Evolutionary conservation across 2,329 filamentous ascomycete species (phyloP).

Genomic region (Bertia moriformis): DNA sequence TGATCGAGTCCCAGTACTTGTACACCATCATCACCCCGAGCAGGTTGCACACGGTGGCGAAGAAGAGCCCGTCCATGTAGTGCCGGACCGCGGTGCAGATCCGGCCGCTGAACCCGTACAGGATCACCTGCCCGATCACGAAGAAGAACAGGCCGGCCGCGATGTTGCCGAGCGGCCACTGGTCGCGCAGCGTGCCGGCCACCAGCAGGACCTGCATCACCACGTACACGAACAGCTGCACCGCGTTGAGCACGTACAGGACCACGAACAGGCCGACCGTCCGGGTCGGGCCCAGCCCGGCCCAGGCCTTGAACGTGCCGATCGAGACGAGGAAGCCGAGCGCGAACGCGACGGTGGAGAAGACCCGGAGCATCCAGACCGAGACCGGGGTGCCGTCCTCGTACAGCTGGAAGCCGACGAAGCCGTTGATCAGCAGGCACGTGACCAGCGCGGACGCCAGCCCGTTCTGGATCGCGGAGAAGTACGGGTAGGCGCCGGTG

Average conservation of each 20-base stretch:
- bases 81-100: slow-evolving; percentile 79
- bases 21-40: slow-evolving; percentile 99
- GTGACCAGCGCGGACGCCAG: slow-evolving; percentile 74
- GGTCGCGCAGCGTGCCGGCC: slow-evolving; percentile 75
- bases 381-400: slow-evolving; percentile 90
- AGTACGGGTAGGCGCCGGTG: slow-evolving; percentile 72
- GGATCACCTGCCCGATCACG: slow-evolving; percentile 75
- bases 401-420: slow-evolving; percentile 95
- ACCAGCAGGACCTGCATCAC: slow-evolving; percentile 81
- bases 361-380: slow-evolving; percentile 76
- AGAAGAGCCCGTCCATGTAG: slow-evolving; percentile 87
- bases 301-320: slow-evolving; percentile 85
- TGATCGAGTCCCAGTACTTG: slow-evolving; percentile 99
- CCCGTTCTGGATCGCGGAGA: slow-evolving; percentile 75
- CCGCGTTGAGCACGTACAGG: slow-evolving; percentile 76
- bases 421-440: slow-evolving; percentile 87
- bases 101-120: slow-evolving; percentile 75
- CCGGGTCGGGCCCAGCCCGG: slow-evolving; percentile 68
- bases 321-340: slow-evolving; percentile 78
- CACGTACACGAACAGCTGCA: slow-evolving; percentile 75
- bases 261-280: slow-evolving; percentile 84
- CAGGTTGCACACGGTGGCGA: slow-evolving; percentile 85
- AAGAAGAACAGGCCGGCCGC: slow-evolving; percentile 83
- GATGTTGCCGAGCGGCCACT: slow-evolving; percentile 90
- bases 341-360: slow-evolving; percentile 67